Evolutionary conservation across 2,329 filamentous ascomycete genomes (phyloP).

Genomic region (Orbilia blumenaviensis): DNA sequence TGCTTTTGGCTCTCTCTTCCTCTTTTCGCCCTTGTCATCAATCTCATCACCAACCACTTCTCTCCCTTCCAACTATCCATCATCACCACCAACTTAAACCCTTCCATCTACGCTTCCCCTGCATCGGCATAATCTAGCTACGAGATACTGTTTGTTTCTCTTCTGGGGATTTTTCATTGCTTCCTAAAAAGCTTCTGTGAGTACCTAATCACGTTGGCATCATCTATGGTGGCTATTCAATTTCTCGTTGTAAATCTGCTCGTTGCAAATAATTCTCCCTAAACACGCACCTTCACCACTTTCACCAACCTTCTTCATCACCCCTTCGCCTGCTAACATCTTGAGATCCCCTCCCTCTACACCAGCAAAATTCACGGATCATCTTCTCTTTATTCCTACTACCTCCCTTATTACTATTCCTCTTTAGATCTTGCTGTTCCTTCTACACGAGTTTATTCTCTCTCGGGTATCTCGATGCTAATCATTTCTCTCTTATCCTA

Average conservation of each 20-base stretch:
- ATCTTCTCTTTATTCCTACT: neutral
- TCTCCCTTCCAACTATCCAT: neutral
- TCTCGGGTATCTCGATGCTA: constrained; percentile 35
- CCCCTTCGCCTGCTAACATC: neutral
- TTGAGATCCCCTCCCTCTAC: neutral
- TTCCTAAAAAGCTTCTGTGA: constrained; percentile 18
- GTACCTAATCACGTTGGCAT: constrained; percentile 43
- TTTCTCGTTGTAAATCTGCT: neutral
- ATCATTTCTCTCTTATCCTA: constrained; percentile 21
- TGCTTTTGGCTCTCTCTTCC: constrained; percentile 3
- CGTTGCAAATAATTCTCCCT: neutral
- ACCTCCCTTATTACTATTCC: neutral
- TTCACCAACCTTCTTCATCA: neutral
- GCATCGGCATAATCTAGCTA: neutral
- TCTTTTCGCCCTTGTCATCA: constrained; percentile 33
- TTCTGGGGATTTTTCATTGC: constrained; percentile 23
- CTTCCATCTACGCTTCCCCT: constrained; percentile 5
- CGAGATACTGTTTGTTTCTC: neutral
- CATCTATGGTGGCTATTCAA: neutral
- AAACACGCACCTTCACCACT: neutral
- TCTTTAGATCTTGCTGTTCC: constrained; percentile 2
- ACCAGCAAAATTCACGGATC: neutral
- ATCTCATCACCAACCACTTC: constrained; percentile 32
- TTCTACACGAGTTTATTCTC: constrained; percentile 12
- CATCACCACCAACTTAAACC: constrained; percentile 2